Base-by-base conservation (phyloP, 768 basidiomycete genomes). In the Auricularia sp. region DNA sequence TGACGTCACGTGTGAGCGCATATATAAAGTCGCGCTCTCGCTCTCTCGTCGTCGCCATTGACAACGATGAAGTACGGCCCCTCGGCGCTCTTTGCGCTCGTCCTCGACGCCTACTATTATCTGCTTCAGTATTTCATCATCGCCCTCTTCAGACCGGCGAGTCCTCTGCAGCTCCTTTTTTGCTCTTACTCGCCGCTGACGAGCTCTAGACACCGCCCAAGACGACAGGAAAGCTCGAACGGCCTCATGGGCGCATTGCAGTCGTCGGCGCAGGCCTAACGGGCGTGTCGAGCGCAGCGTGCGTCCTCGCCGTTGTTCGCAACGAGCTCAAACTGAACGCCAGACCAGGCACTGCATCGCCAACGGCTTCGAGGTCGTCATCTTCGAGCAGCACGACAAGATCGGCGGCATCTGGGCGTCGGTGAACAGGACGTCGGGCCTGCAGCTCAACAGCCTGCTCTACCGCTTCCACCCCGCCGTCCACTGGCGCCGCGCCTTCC, bases 331-430 rank as follows among this genome's bases (percentile, higher is more conserved):
- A 2, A 0, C 2, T 29, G 29, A 29, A 58, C 35, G 14, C 33
- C 16, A 12, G 56, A 36, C 29, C 36, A 77, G 76, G 16, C 79
- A 83, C 66, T 76, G 76, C 35, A 76, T 81, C 33, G 76, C 80
- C 0, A 81, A 83, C 65, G 79, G 80, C 18, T 83, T 83, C 65
- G 81, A 83, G 36, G 81, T 83, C 11, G 78, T 80, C 33, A 76
- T 83, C 2, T 82, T 76, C 67, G 82, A 83, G 59, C 70, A 74
- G 73, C 56, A 21, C 70, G 68, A 74, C 16, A 67, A 69, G 6
- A 66, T 77, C n/a, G 83, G 81, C 36, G 82, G 82, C 0, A 80
- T 83, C 36, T 83, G 82, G 82, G 72, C 80, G 0, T 74, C 78
- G 42, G 81, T 82, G 47, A 84, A 83, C 69, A 73, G 70, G n/a